Evolutionary conservation across 805 yeast species (phyloP).

Genomic region (Zygosaccharomyces pseudorouxii): DNA sequence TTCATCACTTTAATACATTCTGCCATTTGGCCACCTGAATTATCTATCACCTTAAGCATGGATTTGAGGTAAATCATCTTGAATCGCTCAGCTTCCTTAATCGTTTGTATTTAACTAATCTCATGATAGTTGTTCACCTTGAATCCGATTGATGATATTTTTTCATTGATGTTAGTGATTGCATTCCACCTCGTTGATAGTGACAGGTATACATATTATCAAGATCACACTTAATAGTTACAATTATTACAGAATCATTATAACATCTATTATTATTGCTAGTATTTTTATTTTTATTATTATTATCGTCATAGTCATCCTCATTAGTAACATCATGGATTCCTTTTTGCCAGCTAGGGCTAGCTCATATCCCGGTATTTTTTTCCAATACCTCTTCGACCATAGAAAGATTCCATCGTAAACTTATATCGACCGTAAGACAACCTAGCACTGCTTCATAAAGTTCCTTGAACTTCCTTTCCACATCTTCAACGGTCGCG

Average conservation of each 20-base stretch:
- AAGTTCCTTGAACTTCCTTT: constrained; percentile 17
- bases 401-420: constrained; percentile 47
- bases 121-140: neutral
- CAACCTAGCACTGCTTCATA: constrained; percentile 47
- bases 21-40: constrained; percentile 90
- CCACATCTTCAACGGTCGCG: constrained; percentile 34
- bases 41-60: constrained; percentile 84
- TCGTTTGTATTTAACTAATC: neutral
- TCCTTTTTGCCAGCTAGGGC: neutral
- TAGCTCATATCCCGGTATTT: constrained; percentile 1
- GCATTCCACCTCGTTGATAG: neutral
- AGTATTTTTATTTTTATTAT: too few relatives aligned
- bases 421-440: constrained; percentile 46
- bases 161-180: neutral
- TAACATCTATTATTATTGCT: neutral
- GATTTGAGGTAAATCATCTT: constrained; percentile 85
- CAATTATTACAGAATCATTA: neutral
- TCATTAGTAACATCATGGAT: too few relatives aligned
- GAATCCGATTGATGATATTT: neutral
- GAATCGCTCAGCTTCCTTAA: neutral
- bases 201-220: neutral
- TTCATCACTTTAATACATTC: constrained; percentile 95
- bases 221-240: neutral
- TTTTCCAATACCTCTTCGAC: constrained; percentile 25
- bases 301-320: too few relatives aligned